phyloP scores from a whole-genome alignment of 2,329 filamentous ascomycete species.

The Claviceps arundinis region DNA sequence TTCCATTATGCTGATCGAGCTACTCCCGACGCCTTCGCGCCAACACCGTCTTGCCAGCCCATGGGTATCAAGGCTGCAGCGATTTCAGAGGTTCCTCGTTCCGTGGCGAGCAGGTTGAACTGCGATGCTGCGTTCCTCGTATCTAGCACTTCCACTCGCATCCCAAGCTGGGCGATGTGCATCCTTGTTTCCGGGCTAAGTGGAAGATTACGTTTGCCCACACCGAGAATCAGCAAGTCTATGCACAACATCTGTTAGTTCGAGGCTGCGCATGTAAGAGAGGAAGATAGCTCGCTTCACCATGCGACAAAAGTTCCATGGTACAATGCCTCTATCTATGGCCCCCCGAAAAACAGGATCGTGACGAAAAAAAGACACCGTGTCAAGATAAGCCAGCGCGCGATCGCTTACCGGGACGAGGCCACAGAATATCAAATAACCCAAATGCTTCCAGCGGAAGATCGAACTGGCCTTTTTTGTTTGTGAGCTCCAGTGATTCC shows the following conservation, averaged over 20 bases:
- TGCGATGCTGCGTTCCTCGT: conserved; percentile 88
- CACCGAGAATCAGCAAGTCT: conserved; percentile 84
- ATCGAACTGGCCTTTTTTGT: conserved; percentile 72
- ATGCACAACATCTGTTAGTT: conserved; percentile 1
- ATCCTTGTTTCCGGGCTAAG: conserved; percentile 62
- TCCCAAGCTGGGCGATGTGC: conserved; percentile 63
- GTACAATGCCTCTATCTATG: not conserved
- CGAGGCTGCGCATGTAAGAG: not conserved
- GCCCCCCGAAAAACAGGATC: not conserved
- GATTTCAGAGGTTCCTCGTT: conserved; percentile 72
- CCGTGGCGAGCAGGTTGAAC: conserved; percentile 90
- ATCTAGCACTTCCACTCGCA: conserved; percentile 79
- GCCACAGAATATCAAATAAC: conserved; percentile 66
- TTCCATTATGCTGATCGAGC: not conserved
- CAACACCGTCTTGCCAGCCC: conserved; percentile 57
- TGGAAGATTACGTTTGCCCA: conserved; percentile 63
- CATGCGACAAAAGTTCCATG: not conserved
- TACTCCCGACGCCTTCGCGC: conserved; percentile 17
- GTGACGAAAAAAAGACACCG: not conserved
- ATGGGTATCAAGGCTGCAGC: conserved; percentile 80
- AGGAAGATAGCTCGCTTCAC: not conserved
- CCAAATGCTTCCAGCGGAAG: conserved; percentile 59
- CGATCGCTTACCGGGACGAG: conserved; percentile 60
- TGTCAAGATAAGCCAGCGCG: not conserved
- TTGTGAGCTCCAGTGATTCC: conserved; percentile 41